Base-by-base conservation (phyloP, 768 basidiomycete species). In the Flagelloscypha sp. region DNA sequence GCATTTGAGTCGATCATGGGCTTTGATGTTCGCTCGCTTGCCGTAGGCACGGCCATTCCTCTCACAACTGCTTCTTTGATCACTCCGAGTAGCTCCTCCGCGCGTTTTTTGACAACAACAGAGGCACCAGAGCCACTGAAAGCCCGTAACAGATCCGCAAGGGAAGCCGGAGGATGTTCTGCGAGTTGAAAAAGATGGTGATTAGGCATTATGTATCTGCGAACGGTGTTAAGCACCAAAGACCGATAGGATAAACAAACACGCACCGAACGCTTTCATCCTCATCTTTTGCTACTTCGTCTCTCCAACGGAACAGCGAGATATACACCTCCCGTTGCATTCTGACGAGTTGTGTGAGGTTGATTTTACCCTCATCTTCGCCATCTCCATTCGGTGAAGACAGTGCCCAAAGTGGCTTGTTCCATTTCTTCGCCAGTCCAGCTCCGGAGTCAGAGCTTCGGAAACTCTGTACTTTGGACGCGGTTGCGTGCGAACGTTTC, bases 211-310 rank as follows among this genome's bases (percentile, higher is more conserved):
- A 89, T 72, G 52, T 79, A 87, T 58, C 83, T 83, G 33, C 15
- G 41, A 41, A 24, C 35, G 9, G 11, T 21, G 31, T 46, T 13
- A 40, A 34, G 32, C 21, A 17, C 21, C 10, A 19, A 21, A 36
- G 16, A 28, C 16, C 16, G 5, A 16, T 8, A 27, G 33, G 20
- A 8, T 23, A 24, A 41, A 36, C 8, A 21, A 22, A 22, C 3
- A 58, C 74, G 29, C 52, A 90, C 80, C 81, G 63, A 7, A 73
- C 71, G 49, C 85, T 86, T 57, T 95, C 92, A 52, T 97, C 93
- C 47, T 89, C 84, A 37, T 80, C 75, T 33, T 87, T 66, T 2
- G 87, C 85, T 1, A 79, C 59, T 8, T 54, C 49, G 54, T 97
- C 92, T 40, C 93, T 67, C 93, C 92, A 97, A 22, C 61, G 64